Base-by-base conservation (phyloP, 2,329 filamentous ascomycete species). In the Hortaea werneckii region DNA sequence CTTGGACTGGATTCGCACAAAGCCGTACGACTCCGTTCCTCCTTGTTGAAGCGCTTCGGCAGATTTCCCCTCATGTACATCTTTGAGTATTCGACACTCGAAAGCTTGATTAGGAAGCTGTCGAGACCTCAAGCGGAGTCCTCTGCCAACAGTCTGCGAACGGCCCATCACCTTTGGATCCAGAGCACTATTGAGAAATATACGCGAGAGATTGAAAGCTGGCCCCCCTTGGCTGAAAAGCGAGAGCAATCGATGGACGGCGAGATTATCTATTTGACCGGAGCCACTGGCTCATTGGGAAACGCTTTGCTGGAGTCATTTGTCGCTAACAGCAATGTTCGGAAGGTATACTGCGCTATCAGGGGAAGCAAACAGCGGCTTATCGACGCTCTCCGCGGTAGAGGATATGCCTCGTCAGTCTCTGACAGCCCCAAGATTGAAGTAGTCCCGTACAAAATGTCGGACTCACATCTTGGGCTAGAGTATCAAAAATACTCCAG, bases 61-160 rank as follows among this genome's bases (percentile, higher is more conserved):
- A 32, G 13, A 11, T 42, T 42, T 20, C 41, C 41, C 2, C 41
- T 42, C n/a, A 20, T 32, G 12, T 42, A 61, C 0, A 57, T 51
- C 0, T 61, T 76, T 0, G 60, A 73, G 42, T 49, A 60, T 28
- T 71, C 70, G 0, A 76, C 76, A 39, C 51, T 57, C 2, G 11
- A n/a, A 26, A 12, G 7, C 13, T 10, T 6, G 41, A 38, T 29
- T 47, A 49, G 10, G 50, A 58, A 40, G 45, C 57, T 30, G 45
- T 47, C 12, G 11, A 20, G 27, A 13, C 41, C 28, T 7, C 6
- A 61, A 62, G 52, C 49, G 49, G 11, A 49, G 54, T 11, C 55
- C 9, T 9, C n/a, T 61, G 53, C 20, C 40, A 54, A 29, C 57
- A 62, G 47, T 60, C 60, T 48, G 58, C 53, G 5, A 46, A 48